A percentile compares a stretch with the other conserved stretches of the same genome.
Conservation (phyloP, 2,329 filamentous ascomycete genomes). For the Cercospora brassicicola region DNA sequence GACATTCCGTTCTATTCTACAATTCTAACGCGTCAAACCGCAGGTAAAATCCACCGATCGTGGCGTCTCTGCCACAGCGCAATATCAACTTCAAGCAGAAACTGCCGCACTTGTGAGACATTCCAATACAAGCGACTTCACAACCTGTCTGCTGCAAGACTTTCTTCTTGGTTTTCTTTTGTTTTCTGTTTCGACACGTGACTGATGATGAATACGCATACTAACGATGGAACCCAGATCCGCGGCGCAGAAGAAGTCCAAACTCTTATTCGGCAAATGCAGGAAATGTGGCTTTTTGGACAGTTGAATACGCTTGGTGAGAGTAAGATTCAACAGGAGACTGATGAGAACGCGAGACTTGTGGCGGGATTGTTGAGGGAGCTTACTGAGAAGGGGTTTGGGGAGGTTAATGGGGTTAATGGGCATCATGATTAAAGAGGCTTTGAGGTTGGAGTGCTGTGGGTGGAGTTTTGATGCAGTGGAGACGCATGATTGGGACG, state of each 20-base stretch:
- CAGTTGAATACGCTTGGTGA: conserved; percentile 58
- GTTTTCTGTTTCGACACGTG: neutral
- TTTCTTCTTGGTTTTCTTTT: too few relatives aligned
- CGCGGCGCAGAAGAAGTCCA: conserved; percentile 63
- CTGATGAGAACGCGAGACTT: conserved; percentile 51
- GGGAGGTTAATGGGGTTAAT: neutral
- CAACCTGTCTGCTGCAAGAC: too few relatives aligned
- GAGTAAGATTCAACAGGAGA: conserved; percentile 44
- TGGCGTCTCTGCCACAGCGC: conserved; percentile 57
- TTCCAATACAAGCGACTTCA: neutral
- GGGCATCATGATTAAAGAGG: neutral
- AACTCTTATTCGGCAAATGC: conserved; percentile 60
- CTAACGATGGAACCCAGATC: conserved; percentile 45
- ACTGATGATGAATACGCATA: neutral
- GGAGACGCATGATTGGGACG: too few relatives aligned
- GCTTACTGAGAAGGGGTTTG: conserved; percentile 23
- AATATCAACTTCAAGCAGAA: conserved; percentile 60
- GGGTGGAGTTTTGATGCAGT: neutral
- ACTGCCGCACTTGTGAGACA: conserved; percentile 55
- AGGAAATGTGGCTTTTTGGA: conserved; percentile 68
- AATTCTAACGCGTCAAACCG: neutral
- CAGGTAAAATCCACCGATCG: conserved; percentile 55
- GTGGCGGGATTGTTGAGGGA: conserved; percentile 48
- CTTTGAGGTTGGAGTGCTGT: neutral
- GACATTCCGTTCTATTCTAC: too few relatives aligned